A percentile compares a stretch with the other conserved stretches of the same genome.
These are phyloP conservation scores for Ganoderma multipileum DNA, from an alignment of 1,284 basidiomycete species.

Conservation along the genomic window DNA sequence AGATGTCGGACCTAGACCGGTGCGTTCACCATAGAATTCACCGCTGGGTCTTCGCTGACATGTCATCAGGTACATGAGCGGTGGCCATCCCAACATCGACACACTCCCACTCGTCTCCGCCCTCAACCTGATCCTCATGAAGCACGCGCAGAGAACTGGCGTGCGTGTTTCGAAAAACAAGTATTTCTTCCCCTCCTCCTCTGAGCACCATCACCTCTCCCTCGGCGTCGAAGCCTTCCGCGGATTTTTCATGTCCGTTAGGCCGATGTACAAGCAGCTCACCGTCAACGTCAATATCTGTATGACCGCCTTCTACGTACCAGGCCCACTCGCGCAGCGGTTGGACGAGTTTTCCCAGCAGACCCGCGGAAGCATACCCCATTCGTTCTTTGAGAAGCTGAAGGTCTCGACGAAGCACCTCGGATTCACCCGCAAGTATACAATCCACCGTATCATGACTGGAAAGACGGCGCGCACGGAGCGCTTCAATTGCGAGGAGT, in stretches of 20 bases:
- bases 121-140: constrained; percentile 69
- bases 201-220: constrained; percentile 43
- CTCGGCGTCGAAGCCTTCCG: constrained; percentile 62
- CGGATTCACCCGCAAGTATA: constrained; percentile 57
- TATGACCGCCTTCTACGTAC: constrained; percentile 73
- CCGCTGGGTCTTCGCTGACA: background rate
- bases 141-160: constrained; percentile 59
- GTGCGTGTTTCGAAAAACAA: constrained; percentile 65
- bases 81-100: constrained; percentile 53
- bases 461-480: constrained; percentile 51
- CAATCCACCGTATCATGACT: constrained; percentile 52
- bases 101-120: constrained; percentile 63
- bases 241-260: constrained; percentile 73
- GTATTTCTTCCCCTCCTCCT: constrained; percentile 60
- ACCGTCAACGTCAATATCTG: constrained; percentile 80
- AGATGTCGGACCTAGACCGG: constrained; percentile 52
- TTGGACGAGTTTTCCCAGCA: constrained; percentile 53
- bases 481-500: constrained; percentile 60
- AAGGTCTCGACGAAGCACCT: constrained; percentile 65
- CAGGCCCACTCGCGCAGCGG: constrained; percentile 65
- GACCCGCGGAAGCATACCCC: constrained; percentile 55
- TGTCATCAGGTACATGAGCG: constrained; percentile 57
- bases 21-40: constrained; percentile 43
- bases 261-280: constrained; percentile 67
- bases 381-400: constrained; percentile 56